Conservation (phyloP, 345 rosid species). For the Viola odorata region DNA sequence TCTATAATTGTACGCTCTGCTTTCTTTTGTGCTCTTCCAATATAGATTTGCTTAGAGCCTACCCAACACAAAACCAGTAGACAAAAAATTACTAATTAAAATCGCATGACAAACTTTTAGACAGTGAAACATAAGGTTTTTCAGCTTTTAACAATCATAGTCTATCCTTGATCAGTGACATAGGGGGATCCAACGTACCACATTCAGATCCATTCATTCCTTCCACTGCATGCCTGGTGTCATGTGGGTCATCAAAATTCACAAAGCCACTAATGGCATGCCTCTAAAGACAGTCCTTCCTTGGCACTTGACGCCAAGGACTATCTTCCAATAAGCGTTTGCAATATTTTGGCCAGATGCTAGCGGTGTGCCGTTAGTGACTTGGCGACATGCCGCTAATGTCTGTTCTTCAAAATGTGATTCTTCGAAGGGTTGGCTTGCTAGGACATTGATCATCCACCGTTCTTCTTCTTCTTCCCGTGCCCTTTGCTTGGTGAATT, state of each 20-base stretch:
- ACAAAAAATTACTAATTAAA: not conserved
- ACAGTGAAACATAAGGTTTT: not conserved
- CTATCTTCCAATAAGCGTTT: no score
- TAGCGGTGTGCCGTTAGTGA: no score
- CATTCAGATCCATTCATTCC: conserved; percentile 50
- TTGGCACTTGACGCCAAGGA: no score
- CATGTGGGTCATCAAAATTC: conserved; percentile 52
- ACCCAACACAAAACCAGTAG: not conserved
- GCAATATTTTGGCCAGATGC: no score
- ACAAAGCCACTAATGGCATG: no score
- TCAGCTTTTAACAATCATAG: not conserved
- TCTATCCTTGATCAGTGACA: conserved; percentile 11
- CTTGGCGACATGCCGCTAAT: no score
- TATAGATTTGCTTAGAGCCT: conserved; percentile 62
- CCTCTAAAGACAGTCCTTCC: no score
- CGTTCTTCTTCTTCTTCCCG: no score
- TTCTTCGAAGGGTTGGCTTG: no score
- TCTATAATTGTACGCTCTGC: conserved; percentile 38
- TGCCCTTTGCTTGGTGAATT: no score
- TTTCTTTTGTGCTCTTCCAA: conserved; percentile 77
- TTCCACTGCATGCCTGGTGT: conserved; percentile 55
- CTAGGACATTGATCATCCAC: no score
- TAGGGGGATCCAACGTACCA: conserved; percentile 30
- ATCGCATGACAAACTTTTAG: not conserved
- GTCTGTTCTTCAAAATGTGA: no score